Base-by-base conservation (phyloP, 176 grass and related monocot species). In the Carex littledalei region DNA sequence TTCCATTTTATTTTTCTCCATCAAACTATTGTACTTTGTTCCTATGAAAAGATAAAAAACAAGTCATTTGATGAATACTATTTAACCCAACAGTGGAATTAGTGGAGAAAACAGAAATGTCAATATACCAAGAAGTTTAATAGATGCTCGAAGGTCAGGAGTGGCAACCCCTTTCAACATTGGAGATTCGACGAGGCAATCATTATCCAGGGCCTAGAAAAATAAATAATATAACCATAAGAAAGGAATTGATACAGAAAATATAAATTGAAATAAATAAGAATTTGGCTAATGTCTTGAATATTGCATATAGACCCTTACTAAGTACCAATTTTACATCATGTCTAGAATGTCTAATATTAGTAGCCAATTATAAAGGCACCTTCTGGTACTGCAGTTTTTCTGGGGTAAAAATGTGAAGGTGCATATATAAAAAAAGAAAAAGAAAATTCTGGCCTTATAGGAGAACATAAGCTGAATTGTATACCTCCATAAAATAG, bases 101-200 rank as follows among this genome's bases (percentile, higher is more conserved):
- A 11, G 24, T 7, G 65, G 75, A 37, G 14, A 49, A 79, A 83
- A 22, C n/a, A 15, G 16, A 78, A 79, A 54, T 54, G 1, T 18
- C 10, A 13, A 45, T 63, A 52, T 94, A 98, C 93, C 92, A 55
- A 98, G 80, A 62, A 95, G 86, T 52, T 21, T 81, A 21, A 98
- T 79, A 55, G 84, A 82, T 45, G 93, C 61, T 26, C 85, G 69
- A 71, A 88, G 65, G 59, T 94, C 87, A 50, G 91, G 86, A 56
- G 81, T 89, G n/a, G 80, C 20, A 34, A 93, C 84, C 20, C 22
- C 85, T 84, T 98, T 92, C 35, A 98, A 57, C 41, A 57, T 49
- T 1, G 91, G 89, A 34, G 93, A 93, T 18, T 80, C 84, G 50
- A 95, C 59, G 64, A 72, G 8, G n/a, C 52, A 34, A 35, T 87